Evolutionary conservation across 768 basidiomycete genomes (phyloP), one percentile per base, ranked within the genome.

Genomic region (Collybia nuda): DNA sequence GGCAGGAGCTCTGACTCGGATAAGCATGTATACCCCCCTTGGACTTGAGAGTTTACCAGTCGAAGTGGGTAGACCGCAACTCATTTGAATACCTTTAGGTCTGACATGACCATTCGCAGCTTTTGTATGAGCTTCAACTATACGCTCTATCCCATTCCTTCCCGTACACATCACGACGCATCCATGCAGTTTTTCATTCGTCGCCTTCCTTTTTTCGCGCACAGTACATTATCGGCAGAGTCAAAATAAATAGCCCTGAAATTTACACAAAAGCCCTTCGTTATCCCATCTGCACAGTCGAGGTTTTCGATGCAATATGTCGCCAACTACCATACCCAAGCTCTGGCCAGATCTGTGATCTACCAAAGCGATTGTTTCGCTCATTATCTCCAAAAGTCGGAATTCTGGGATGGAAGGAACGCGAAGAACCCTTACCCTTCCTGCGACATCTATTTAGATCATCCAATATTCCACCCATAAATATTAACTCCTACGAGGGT

Each of bases 91-190:
- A 17, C 39, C 35, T 28, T 47, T 18, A 23, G 9, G 38, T 59
- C 48, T 59, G 59, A 53, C 35, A 6, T 17, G 36, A 19, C 45
- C 17, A 29, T 43, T 32, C 28, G 2, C 57, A 95, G 93, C 75
- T 98, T 7, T 67, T 95, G 0, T 86, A 88, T 57, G 82, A 93
- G 49, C 77, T 96, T 12, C 88, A 93, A 56, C 76, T 89, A 15
- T 75, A 75, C 55, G 84, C 91, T 0, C 68, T 82, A 5, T 91
- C 89, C 2, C 72, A 80, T 15, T 59, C 70, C 29, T 69, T 97
- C 6, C 91, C 92, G 0, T 66, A 67, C 44, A 69, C 79, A 26
- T 88, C 79, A 54, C 78, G 68, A 52, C 65, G 73, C 35, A 64
- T 94, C 17, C 63, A 80, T 53, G 37, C 62, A 12, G 69, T 87